Evolutionary conservation across 768 basidiomycete species (phyloP), one percentile per base, ranked within the genome.

Genomic region (Trichaptum fuscoviolaceum): DNA sequence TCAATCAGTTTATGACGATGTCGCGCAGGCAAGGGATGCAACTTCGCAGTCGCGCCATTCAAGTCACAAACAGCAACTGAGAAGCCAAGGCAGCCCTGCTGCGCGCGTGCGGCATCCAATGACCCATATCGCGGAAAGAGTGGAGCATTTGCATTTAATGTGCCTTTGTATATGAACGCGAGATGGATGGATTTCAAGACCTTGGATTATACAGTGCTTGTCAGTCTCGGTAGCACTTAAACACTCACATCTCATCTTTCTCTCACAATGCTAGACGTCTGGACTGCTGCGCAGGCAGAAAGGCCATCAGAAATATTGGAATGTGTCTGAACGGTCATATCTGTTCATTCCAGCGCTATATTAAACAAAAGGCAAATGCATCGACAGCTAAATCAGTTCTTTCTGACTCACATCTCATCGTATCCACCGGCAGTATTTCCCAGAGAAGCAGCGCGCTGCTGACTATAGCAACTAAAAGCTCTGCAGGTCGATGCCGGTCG

Each of bases 401-500:
- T 52, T 15, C 20, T 12, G 42, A 52, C 42, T 52, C 42, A 52
- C 42, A 15, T 36, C 35, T 36, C 42, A 20, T 52, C 42, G 20
- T 12, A 36, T 52, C 3, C 20, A 15, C 20, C 5, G 2, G 3
- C 20, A 52, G 42, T 52, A 20, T 52, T 12, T 20, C 2, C 2
- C 12, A 12, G 42, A 8, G 30, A 30, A 30, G 8, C 4, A 30
- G 15, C 12, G 42, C 42, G 20, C 42, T 20, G 42, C 42, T 52
- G 42, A 52, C 42, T 52, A 20, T 15, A 2, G 12, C 15, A 20
- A 12, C 42, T 52, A 52, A 52, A 52, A 52, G 10, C 42, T 52
- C 42, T 52, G 42, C 42, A 52, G 42, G 42, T 52, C 42, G 42
- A 73, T 67, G 25, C 74, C 80, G 62, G 71, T 71, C 10, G 77